Conservation (phyloP, 495 filamentous ascomycete genomes). For the Aspergillus sclerotioniger region DNA sequence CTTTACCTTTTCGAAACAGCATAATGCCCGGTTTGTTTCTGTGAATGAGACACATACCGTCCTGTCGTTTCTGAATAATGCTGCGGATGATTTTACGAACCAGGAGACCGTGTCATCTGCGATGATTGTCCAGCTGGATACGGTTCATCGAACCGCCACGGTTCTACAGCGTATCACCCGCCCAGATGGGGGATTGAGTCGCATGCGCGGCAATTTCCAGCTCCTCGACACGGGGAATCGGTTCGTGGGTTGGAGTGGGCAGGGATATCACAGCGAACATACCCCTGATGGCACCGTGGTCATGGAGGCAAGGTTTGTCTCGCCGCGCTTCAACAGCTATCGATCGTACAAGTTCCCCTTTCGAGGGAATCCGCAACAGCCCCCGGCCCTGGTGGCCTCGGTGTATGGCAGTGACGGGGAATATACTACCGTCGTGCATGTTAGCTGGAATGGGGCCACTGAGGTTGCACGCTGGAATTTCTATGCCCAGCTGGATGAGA, state of each 20-base stretch:
- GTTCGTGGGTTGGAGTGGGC: conserved; percentile 55
- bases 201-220: conserved; percentile 56
- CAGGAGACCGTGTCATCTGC: conserved; percentile 45
- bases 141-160: conserved; percentile 40
- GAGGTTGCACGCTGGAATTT: conserved; percentile 38
- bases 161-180: conserved; percentile 38
- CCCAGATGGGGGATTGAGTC: conserved; percentile 47
- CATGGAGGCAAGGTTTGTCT: conserved; percentile 38
- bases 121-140: conserved; percentile 49
- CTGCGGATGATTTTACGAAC: conserved; percentile 35
- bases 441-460: conserved; percentile 47
- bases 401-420: conserved; percentile 29
- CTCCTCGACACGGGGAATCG: conserved; percentile 51
- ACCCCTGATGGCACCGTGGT: conserved; percentile 47
- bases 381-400: conserved; percentile 29
- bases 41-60: conserved; percentile 44
- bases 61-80: conserved; percentile 54
- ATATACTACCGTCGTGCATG: conserved; percentile 33
- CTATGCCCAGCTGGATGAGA: conserved; percentile 26
- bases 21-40: conserved; percentile 52
- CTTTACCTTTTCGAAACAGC: conserved; percentile 56
- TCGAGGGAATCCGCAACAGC: conserved; percentile 26
- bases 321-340: conserved; percentile 33
- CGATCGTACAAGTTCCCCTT: conserved; percentile 37
- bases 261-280: conserved; percentile 55